Evolutionary conservation across 192 early-diverging fungal species (phyloP), one percentile per base, ranked within the genome.

Genomic region (Backusella liffmaniae): DNA sequence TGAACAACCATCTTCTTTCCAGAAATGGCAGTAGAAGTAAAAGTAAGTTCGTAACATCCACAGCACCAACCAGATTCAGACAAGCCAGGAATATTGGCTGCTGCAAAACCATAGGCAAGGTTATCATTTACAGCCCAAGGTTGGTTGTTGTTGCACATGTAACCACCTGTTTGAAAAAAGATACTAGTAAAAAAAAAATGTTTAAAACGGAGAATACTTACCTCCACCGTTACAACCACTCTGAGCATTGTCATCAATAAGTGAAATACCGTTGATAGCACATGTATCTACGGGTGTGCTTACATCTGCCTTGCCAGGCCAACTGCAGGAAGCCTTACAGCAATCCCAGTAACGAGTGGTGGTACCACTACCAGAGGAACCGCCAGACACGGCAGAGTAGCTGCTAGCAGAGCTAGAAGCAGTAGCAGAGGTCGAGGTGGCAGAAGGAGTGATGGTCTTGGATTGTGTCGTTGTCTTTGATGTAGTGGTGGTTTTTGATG

Each of bases 41-140:
- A 79, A 5, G 66, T 79, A 9, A 79, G 21, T n/a, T 74, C 73
- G 18, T 75, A 70, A 16, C 78, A 79, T 35, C 67, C 66, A 62
- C 78, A 79, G 23, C 74, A 74, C 67, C 66, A 79, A 6, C 51
- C 74, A 10, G 66, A 41, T 42, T 75, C 78, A 26, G 36, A 69
- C 29, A 46, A 32, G 2, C 77, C 72, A 35, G 72, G 66, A 35
- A 78, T 73, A 36, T 49, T 78, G 29, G 77, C 77, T n/a, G 78
- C 78, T 30, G 68, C 78, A 68, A 79, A 79, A 49, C 73, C 78
- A 44, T 79, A 79, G 10, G 77, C 26, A n/a, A 78, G 77, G 72
- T 69, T 73, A 42, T 73, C 71, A 36, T 78, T 73, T 16, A 73
- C 26, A n/a, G 49, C 62, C 77, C 70, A 78, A 34, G 77, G 77